Conservation (phyloP, 1,139 yeast genomes). For the Candida albicans region DNA sequence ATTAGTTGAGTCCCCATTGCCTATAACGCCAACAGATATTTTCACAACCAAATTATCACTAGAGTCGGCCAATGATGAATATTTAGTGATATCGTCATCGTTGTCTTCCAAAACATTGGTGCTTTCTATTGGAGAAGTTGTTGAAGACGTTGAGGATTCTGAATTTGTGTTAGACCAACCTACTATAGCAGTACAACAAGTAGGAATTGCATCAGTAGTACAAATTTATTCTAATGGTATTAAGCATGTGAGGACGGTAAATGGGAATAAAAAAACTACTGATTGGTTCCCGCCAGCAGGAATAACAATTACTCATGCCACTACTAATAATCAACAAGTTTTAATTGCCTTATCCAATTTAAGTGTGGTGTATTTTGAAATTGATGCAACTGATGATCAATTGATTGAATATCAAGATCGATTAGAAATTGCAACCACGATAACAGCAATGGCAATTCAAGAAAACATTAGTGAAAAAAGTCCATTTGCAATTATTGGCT, state of each 20-base stretch:
- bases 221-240: constrained; percentile 80
- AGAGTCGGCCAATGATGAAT: constrained; percentile 55
- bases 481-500: constrained; percentile 66
- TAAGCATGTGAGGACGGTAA: constrained; percentile 51
- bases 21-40: constrained; percentile 57
- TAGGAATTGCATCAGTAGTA: constrained; percentile 62
- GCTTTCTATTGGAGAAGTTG: constrained; percentile 74
- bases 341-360: constrained; percentile 69
- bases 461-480: constrained; percentile 41
- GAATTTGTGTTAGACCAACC: constrained; percentile 55
- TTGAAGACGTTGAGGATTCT: constrained; percentile 72
- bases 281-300: constrained; percentile 92
- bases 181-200: constrained; percentile 70
- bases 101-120: constrained; percentile 63
- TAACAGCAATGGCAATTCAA: constrained; percentile 36
- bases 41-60: constrained; percentile 56
- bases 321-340: constrained; percentile 68
- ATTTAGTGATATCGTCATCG: constrained; percentile 65
- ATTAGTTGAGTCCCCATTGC: constrained; percentile 71
- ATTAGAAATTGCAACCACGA: constrained; percentile 51
- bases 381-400: constrained; percentile 59
- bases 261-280: constrained; percentile 25
- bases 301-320: constrained; percentile 56
- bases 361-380: constrained; percentile 81
- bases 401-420: constrained; percentile 70